Evolutionary conservation across 129 eudicot genomes (phyloP), one percentile per base, ranked within the genome.

Genomic region (Chrysanthemum makinoi): DNA sequence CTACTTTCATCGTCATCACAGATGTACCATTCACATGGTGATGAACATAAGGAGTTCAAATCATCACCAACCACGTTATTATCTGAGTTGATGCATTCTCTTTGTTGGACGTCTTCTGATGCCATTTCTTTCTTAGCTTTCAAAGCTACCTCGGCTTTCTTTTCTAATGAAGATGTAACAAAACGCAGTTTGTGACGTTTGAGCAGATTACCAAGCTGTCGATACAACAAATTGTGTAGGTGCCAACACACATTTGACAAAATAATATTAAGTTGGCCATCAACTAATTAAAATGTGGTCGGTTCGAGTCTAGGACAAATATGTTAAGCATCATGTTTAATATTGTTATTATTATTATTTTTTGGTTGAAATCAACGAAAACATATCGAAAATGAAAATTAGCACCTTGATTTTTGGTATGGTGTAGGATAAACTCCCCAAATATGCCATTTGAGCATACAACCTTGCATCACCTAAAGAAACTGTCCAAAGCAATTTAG

Each of bases 21-120:
- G 28, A 86, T 72, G 82, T 82, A 92, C 96, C 98, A 92, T 59
- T 92, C 95, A 16, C 98, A 88, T 10, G 98, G 98, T 3, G 96
- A 84, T 22, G 96, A 82, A n/a, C 43, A 65, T 46, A 76, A 58
- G 22, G 89, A 83, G 62, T 65, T 89, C 57, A 83, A 66, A 81
- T 91, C 91, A 10, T 87, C 91, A 9, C 62, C 85, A 73, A 87
- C 89, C n/a, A 88, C 86, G 16, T 81, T 86, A 53, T 79, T 86
- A 35, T 81, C 91, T 3, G 80, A 72, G 68, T 6, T 39, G 46
- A 8, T 7, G 46, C 10, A 39, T 39, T 60, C 75, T 16, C 50
- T 64, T 50, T 61, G 64, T 39, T 54, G 22, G 33, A 46, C 50
- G n/a, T 24, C 56, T 35, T 75, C 67, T 10, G 13, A 66, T 3